These are phyloP conservation scores for Gamarada debralockiae DNA, from an alignment of 495 filamentous ascomycete genomes.

Conservation along the genomic window DNA sequence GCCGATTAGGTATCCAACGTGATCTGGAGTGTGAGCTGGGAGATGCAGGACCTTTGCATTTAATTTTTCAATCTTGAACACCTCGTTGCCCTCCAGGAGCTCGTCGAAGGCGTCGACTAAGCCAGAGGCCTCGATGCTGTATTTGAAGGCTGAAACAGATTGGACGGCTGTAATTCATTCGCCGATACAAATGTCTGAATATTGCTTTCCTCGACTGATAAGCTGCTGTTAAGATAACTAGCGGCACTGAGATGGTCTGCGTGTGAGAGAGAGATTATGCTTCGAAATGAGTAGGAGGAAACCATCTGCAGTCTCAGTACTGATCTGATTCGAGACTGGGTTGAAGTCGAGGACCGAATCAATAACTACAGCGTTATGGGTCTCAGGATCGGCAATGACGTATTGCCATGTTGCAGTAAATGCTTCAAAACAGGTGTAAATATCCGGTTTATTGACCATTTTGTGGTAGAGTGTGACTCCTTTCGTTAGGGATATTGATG, in stretches of 20 bases:
- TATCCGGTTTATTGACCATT: slow-evolving; percentile 10
- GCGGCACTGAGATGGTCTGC: too few relatives aligned
- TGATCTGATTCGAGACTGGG: slow-evolving; percentile 38
- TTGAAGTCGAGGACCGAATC: slow-evolving; percentile 59
- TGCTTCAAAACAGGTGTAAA: slow-evolving; percentile 30
- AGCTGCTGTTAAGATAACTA: slow-evolving; percentile 48
- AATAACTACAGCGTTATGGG: slow-evolving; percentile 47
- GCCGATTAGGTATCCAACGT: slow-evolving; percentile 56
- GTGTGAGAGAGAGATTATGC: slow-evolving; percentile 48
- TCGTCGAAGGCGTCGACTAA: slow-evolving; percentile 44
- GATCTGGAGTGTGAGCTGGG: slow-evolving; percentile 60
- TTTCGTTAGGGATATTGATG: too few relatives aligned
- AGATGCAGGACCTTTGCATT: slow-evolving; percentile 45
- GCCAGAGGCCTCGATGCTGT: slow-evolving; percentile 39
- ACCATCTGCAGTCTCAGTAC: slow-evolving; percentile 43
- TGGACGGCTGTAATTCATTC: slow-evolving; percentile 51
- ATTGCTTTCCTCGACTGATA: neutral
- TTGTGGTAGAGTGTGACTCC: slow-evolving; percentile 1
- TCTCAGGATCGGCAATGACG: slow-evolving; percentile 49
- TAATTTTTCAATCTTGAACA: slow-evolving; percentile 45
- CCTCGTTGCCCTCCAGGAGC: slow-evolving; percentile 50
- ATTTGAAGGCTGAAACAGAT: slow-evolving; percentile 40
- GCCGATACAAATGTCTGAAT: slow-evolving; percentile 47
- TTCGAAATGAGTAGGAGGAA: slow-evolving; percentile 38
- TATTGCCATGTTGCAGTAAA: slow-evolving; percentile 58